Evolutionary conservation across 2,329 filamentous ascomycete species (phyloP), one percentile per base, ranked within the genome.

Genomic region (Helminthosporium solani): DNA sequence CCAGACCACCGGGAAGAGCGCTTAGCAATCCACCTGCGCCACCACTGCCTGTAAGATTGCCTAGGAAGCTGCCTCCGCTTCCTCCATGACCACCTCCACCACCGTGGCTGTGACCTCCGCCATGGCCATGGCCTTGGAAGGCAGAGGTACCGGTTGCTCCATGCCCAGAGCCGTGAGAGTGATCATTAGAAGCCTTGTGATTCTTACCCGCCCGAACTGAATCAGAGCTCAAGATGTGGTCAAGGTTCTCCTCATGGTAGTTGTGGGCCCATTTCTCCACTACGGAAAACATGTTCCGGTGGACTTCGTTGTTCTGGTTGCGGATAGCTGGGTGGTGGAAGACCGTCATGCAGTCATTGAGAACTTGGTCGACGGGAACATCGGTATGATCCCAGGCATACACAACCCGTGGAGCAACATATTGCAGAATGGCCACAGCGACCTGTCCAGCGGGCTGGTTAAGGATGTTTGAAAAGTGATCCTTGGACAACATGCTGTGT

Each of bases 361-460:
- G 77, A 0, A 97, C 86, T 69, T 95, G 87, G 30, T 95, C 82
- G 3, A 94, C 86, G 0, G 89, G 83, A 0, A 96, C 84, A 34
- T 86, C 83, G 2, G 87, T 82, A 66, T 97, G 88, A 54, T 97
- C 88, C 90, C 91, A 97, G 3, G 91, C 92, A 64, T 92, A 95
- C 16, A 99, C 78, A 38, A 97, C 75, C 27, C 92, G 87, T 2
- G 92, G 92, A 1, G 90, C 88, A 25, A 87, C 83, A 60, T 95
- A 97, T 75, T 95, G 84, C 19, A 97, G 73, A 47, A 96, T 87
- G 0, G 60, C 63, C 5, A 73, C 68, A 2, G 76, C 76, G 8
- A 78, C 66, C 53, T 74, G 67, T 8, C 76, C 76, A 6, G 76
- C 74, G 3, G 76, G 76, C 42, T 71, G 63, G 55, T 78, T 78